A percentile compares a stretch with the other conserved stretches of the same genome.
Conservation (phyloP, 1,139 yeast genomes). For the Hanseniaspora uvarum region DNA sequence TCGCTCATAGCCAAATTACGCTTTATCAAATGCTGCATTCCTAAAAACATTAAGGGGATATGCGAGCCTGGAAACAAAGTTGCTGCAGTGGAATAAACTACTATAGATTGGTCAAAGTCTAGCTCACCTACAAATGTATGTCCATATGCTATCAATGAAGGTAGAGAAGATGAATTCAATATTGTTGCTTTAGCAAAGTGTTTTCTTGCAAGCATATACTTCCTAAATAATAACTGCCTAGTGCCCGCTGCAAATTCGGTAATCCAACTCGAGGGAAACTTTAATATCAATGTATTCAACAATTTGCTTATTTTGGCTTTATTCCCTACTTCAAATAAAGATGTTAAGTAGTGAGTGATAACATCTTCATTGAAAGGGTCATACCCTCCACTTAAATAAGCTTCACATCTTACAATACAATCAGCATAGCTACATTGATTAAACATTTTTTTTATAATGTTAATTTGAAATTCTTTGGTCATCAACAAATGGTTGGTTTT, state of each 20-base stretch:
- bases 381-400: slow-evolving; percentile 36
- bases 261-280: slow-evolving; percentile 69
- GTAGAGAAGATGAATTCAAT: slow-evolving; percentile 81
- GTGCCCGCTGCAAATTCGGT: slow-evolving; percentile 93
- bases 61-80: slow-evolving; percentile 91
- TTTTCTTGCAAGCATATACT: slow-evolving; percentile 71
- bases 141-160: slow-evolving; percentile 98
- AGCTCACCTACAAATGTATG: slow-evolving; percentile 97
- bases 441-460: slow-evolving; percentile 62
- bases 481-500: not conserved
- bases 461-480: slow-evolving; percentile 58
- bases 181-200: slow-evolving; percentile 85
- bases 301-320: slow-evolving; percentile 68
- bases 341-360: slow-evolving; percentile 71
- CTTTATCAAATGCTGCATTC: slow-evolving; percentile 92
- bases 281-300: slow-evolving; percentile 80
- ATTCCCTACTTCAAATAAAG: slow-evolving; percentile 76
- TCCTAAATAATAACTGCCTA: slow-evolving; percentile 68
- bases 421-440: slow-evolving; percentile 72
- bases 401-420: slow-evolving; percentile 66
- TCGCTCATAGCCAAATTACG: slow-evolving; percentile 73
- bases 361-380: slow-evolving; percentile 68
- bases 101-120: slow-evolving; percentile 95
- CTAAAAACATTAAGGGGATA: slow-evolving; percentile 77
- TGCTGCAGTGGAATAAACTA: slow-evolving; percentile 95